phyloP scores from a whole-genome alignment of 1,284 basidiomycete species.

The Apiotrichum brassicae region DNA sequence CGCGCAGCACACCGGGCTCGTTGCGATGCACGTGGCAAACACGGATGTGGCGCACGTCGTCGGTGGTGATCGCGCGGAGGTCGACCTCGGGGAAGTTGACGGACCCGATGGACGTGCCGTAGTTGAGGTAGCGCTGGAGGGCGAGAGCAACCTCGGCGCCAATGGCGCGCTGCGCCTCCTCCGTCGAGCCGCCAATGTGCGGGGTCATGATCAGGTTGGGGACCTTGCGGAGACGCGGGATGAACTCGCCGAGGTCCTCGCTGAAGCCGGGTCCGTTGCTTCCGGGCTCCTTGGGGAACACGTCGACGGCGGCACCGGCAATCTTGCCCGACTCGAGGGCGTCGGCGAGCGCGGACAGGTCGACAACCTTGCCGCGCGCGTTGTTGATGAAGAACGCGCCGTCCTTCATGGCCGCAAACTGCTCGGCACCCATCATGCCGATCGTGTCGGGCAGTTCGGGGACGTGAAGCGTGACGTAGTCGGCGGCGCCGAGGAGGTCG shows the following conservation, averaged over 20 bases:
- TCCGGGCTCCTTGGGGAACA: slow-evolving; percentile 88
- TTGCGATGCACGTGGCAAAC: slow-evolving; percentile 96
- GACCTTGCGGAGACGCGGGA: slow-evolving; percentile 62
- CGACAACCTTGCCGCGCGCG: slow-evolving; percentile 88
- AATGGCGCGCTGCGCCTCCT: slow-evolving; percentile 97
- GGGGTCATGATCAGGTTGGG: slow-evolving; percentile 93
- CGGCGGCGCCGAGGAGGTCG: slow-evolving; percentile 70
- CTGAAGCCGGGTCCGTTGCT: slow-evolving; percentile 81
- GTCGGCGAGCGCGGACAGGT: slow-evolving; percentile 82
- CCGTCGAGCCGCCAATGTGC: slow-evolving; percentile 97
- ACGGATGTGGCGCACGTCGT: slow-evolving; percentile 75
- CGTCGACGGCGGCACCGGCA: slow-evolving; percentile 91
- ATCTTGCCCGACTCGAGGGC: slow-evolving; percentile 78
- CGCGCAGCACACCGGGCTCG: slow-evolving; percentile 91
- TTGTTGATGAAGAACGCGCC: slow-evolving; percentile 98
- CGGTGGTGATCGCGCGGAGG: slow-evolving; percentile 76
- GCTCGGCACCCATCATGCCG: slow-evolving; percentile 76
- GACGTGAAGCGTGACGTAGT: slow-evolving; percentile 95
- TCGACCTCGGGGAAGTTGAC: slow-evolving; percentile 99
- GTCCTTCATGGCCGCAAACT: slow-evolving; percentile 88
- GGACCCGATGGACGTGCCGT: slow-evolving; percentile 80
- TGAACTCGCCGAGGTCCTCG: slow-evolving; percentile 76
- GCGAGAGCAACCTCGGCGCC: slow-evolving; percentile 89
- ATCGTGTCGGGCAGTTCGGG: slow-evolving; percentile 94
- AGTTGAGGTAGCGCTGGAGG: slow-evolving; percentile 83